Evolutionary conservation across 768 basidiomycete species (phyloP), one percentile per base, ranked within the genome.

Genomic region (Sarcodon sp.): DNA sequence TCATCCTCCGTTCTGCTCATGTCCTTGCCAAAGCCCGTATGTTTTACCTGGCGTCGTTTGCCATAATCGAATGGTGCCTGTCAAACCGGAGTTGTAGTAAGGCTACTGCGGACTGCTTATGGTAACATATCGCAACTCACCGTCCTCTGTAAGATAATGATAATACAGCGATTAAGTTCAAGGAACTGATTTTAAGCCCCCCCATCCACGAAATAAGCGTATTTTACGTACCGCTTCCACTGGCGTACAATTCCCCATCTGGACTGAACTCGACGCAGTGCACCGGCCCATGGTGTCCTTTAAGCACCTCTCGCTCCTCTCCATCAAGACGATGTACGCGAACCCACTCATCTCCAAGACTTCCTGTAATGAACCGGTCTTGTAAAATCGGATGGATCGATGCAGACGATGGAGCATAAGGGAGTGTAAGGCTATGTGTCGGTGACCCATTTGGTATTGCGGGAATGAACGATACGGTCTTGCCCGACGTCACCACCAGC

Each of bases 211-310:
- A 41, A n/a, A 35, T 27, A 9, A 13, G 27, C 34, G 45, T 35
- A 39, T 33, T 37, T 27, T 18, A 77, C 87, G 69, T 63, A 83
- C 94, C 94, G 57, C 89, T 93, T 45, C 94, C 96, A 58, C 88
- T 92, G 34, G 94, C 94, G 62, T 89, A 98, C 72, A 96, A 77
- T 69, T 98, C 96, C 18, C 94, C 94, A 61, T 98, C 94, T 0
- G 94, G 94, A 59, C 86, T 89, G 64, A 83, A 94, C 57, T 87
- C 84, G 43, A 94, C 84, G 47, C 87, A 89, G 57, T 94, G 91
- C 13, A 98, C 93, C 15, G 94, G 93, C 18, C 94, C 96, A 61
- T 98, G 96, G 59, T 98, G 96, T 4, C 94, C 94, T 64, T 96
- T 94, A 50, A 92, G 73, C 32, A 96, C 76, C 49, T 97, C 94